phyloP scores from a whole-genome alignment of 1,284 basidiomycete genomes.

The Pseudozyma flocculosa region DNA sequence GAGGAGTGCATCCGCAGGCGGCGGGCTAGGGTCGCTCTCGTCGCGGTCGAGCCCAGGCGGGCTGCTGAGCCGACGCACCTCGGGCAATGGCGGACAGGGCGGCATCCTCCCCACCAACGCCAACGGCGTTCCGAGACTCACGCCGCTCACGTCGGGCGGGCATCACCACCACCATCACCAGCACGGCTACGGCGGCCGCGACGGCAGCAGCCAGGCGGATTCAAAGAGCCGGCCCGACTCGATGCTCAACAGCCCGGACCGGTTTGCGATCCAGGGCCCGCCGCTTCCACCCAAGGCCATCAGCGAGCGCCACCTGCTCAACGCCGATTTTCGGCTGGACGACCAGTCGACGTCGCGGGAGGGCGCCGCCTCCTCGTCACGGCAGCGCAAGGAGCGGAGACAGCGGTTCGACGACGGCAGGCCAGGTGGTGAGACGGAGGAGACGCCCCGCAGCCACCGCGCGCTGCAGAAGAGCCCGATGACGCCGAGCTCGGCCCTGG shows the following conservation, averaged over 20 bases:
- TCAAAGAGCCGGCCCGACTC: constrained; percentile 12
- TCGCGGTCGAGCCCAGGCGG: no score
- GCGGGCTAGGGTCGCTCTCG: no score
- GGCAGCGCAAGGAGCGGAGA: background rate
- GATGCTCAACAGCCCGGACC: constrained; percentile 43
- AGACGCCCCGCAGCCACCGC: background rate
- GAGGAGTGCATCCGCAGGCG: background rate
- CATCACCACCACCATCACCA: background rate
- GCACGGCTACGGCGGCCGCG: no score
- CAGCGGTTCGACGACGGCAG: background rate
- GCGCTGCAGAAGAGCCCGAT: constrained; percentile 8
- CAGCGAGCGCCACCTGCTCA: constrained; percentile 48
- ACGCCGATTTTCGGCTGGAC: constrained; percentile 49
- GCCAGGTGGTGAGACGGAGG: background rate
- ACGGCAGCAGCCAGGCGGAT: constrained; percentile 1
- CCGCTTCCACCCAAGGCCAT: constrained; percentile 47
- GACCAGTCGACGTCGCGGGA: no score
- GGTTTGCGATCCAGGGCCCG: constrained; percentile 49
- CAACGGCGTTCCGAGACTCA: constrained; percentile 18
- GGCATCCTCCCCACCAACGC: constrained; percentile 5
- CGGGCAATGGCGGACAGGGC: background rate
- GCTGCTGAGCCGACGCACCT: background rate
- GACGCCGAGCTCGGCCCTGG: constrained; percentile 27
- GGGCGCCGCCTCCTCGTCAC: constrained; percentile 1
- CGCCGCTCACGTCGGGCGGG: constrained; percentile 20